Evolutionary conservation across 768 basidiomycete genomes (phyloP).

Genomic region (Mycena alexandri): DNA sequence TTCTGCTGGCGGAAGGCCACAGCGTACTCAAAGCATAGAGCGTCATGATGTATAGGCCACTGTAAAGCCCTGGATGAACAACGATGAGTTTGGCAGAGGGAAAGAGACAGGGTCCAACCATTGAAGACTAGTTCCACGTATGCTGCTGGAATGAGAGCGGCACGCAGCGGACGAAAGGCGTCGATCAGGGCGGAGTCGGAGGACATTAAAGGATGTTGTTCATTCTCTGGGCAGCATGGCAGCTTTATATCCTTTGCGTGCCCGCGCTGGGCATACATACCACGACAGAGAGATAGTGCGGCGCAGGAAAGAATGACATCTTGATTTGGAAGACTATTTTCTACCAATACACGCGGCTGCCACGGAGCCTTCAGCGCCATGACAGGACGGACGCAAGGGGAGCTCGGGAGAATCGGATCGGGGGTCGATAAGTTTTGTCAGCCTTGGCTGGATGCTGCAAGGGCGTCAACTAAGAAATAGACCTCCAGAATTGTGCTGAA

Average conservation of each 20-base stretch:
- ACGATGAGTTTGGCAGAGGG: not conserved
- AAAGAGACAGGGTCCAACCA: not conserved
- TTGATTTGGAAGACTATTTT: not conserved
- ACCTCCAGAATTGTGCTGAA: no score
- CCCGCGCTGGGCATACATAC: no score
- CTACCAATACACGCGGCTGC: not conserved
- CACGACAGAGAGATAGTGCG: not conserved
- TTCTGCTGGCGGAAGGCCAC: not conserved
- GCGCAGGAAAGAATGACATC: not conserved
- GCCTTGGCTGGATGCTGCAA: no score
- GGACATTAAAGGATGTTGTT: not conserved
- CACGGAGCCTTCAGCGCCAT: no score
- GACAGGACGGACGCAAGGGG: no score
- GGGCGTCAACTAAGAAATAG: no score
- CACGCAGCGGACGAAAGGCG: not conserved
- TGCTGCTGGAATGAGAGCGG: slow-evolving; percentile 5
- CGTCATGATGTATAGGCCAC: not conserved
- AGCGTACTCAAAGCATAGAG: not conserved
- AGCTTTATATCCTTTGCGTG: not conserved
- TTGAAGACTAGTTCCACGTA: not conserved
- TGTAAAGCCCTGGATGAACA: not conserved
- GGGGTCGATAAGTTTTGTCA: no score
- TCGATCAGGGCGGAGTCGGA: slow-evolving; percentile 1
- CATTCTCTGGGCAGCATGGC: not conserved
- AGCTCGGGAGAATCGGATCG: no score